Evolutionary conservation across 2,329 filamentous ascomycete genomes (phyloP), one percentile per base, ranked within the genome.

Genomic region (Septoria linicola): DNA sequence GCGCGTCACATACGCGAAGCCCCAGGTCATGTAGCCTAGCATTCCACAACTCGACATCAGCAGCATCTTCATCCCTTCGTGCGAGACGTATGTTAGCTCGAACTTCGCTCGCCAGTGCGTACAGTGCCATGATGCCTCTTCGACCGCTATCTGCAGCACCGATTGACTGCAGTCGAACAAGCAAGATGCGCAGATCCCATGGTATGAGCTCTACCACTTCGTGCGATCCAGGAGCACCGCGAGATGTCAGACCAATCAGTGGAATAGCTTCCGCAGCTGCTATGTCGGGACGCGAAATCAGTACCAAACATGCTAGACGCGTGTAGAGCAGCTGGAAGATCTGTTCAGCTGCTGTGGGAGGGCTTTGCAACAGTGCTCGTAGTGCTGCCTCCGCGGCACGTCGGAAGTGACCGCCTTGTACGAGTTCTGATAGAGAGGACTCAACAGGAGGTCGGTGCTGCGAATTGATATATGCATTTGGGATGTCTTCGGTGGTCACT

Each of bases 51-150:
- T 78, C 73, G n/a, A 77, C 74, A 5, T 80, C 74, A 13, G 77
- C 73, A 17, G 81, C 80, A 1, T 82, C 76, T 43, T 79, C 75
- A 8, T 80, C 77, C 32, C 76, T 25, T 59, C 63, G 8, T 60
- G 69, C 63, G 21, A 55, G 40, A 14, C 52, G 50, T 2, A 63
- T 41, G 50, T 66, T 41, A 48, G 55, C 53, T 16, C 67, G 50
- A 1, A 62, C 63, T 55, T 70, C 68, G 6, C 52, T 56, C 2
- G 64, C 90, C 2, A 97, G 78, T 57, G 96, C 90, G 66, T 96
- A 95, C 67, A 95, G 89, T 37, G 87, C 88, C 78, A 93, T 92
- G 51, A 99, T 85, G 3, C 88, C 87, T 58, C 91, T 80, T 55
- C 91, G 80, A 3, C 92, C 80, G 42, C 85, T 82, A 70, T 99